Percentiles rank a stretch among this genome's conserved stretches.
Evolutionary conservation across 2,329 filamentous ascomycete genomes (phyloP).

Genomic region (Trichoderma hamatum): DNA sequence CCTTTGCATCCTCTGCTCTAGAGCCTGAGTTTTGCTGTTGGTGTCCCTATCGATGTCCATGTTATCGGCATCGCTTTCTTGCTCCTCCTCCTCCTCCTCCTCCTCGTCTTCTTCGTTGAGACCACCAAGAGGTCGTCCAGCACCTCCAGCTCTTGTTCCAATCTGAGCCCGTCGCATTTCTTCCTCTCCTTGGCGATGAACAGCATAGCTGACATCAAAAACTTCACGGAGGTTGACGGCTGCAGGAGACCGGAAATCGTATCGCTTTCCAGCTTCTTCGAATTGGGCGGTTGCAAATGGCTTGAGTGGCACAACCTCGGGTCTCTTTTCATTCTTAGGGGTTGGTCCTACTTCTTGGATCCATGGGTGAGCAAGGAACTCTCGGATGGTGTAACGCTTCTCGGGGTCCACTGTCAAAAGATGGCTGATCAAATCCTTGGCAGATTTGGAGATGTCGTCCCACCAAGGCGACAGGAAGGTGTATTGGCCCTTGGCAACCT

Average conservation of each 20-base stretch:
- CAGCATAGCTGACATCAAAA: conserved; percentile 97
- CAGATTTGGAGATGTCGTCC: conserved; percentile 96
- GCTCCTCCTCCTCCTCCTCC: conserved; percentile 66
- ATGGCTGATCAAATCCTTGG: conserved; percentile 92
- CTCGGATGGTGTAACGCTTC: conserved; percentile 88
- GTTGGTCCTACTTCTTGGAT: conserved; percentile 68
- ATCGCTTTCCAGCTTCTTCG: conserved; percentile 65
- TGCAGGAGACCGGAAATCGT: conserved; percentile 93
- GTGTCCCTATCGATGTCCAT: conserved; percentile 28
- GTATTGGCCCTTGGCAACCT: conserved; percentile 94
- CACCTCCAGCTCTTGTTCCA: conserved; percentile 70
- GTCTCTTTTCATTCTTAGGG: conserved; percentile 62
- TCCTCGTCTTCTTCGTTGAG: conserved; percentile 66
- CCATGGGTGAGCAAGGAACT: conserved; percentile 96
- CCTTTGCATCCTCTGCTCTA: conserved; percentile 87
- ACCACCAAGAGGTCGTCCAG: conserved; percentile 57
- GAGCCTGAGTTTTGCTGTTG: conserved; percentile 61
- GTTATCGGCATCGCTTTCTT: conserved; percentile 60
- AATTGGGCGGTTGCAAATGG: conserved; percentile 61
- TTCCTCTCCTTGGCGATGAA: conserved; percentile 95
- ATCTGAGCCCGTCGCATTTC: conserved; percentile 87
- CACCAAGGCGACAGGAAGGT: conserved; percentile 99
- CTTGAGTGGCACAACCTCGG: conserved; percentile 48
- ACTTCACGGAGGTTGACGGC: conserved; percentile 95
- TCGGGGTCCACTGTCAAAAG: conserved; percentile 92